phyloP scores from a whole-genome alignment of 2,329 filamentous ascomycete genomes.

The Aaosphaeria arxii region DNA sequence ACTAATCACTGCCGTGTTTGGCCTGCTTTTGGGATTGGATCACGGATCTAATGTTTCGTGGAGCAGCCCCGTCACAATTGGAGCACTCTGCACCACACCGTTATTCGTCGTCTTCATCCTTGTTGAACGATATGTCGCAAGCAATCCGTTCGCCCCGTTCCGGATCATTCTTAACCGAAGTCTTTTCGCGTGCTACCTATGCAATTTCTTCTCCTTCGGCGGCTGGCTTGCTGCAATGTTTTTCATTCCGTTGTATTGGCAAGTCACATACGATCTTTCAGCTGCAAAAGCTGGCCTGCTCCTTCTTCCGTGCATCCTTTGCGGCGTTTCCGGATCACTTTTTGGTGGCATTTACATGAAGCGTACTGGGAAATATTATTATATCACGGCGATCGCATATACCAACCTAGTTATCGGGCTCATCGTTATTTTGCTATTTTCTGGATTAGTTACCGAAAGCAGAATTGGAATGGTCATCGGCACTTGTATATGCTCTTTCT shows the following conservation, averaged over 20 bases:
- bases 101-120: constrained; percentile 66
- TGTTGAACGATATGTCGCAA: constrained; percentile 65
- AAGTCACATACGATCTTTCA: constrained; percentile 64
- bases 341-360: constrained; percentile 66
- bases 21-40: constrained; percentile 68
- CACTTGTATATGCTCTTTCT: constrained; percentile 53
- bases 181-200: constrained; percentile 65
- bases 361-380: constrained; percentile 68
- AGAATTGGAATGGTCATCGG: constrained; percentile 55
- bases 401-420: constrained; percentile 52
- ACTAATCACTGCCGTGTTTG: constrained; percentile 63
- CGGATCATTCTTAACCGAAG: constrained; percentile 68
- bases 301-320: constrained; percentile 64
- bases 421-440: constrained; percentile 56
- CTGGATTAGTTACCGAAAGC: constrained; percentile 52
- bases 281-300: constrained; percentile 64
- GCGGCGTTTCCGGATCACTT: constrained; percentile 63
- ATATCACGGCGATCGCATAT: constrained; percentile 61
- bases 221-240: constrained; percentile 62
- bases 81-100: constrained; percentile 54
- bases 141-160: constrained; percentile 71
- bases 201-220: constrained; percentile 69
- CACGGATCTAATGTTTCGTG: constrained; percentile 71
- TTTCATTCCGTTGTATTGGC: constrained; percentile 76
- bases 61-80: constrained; percentile 57